Evolutionary conservation across 768 basidiomycete species (phyloP), one percentile per base, ranked within the genome.

Genomic region (Xerocomus brunneocitrinus): DNA sequence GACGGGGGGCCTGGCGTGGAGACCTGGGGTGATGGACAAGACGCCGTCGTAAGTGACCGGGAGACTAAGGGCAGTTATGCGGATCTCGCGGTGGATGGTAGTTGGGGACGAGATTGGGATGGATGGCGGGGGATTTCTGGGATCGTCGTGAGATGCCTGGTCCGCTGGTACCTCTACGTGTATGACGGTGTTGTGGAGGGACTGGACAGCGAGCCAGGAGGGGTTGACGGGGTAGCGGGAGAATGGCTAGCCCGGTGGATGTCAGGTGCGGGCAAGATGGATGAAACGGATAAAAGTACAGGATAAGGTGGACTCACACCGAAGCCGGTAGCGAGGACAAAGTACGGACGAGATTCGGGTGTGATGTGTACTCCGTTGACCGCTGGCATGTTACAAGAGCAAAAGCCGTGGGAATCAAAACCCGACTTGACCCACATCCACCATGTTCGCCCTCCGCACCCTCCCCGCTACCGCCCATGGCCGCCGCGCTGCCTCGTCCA

Each of bases 401-500:
- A 35, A 43, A 36, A 27, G 19, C 1, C 41, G 49, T 57, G 59
- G 39, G 59, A 64, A 65, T 32, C 34, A 2, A 13, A 34, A 28
- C 2, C 61, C 64, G 63, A 8, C 22, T 8, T 12, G 2, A 3
- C 24, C 32, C 44, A 49, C 32, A 5, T 28, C 67, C 56, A 76
- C 80, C 74, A 80, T 88, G 76, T 74, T 87, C 58, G 70, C 79
- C 52, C 70, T 78, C 61, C 85, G 84, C 61, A 71, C 75, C 62
- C 64, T 74, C 52, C 67, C 71, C 51, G 64, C 71, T 47, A 71
- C 76, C 54, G 5, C 39, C 25, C 73, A 73, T 24, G 79, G 77
- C 55, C 67, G 81, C 58, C 88, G 90, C 47, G 82, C 86, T 13
- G 89, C 85, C 47, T 89, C 87, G 34, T 72, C 80, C 55, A 86